These are phyloP conservation scores for Brassica napus DNA, from an alignment of 345 rosid species.

Conservation along the genomic window DNA sequence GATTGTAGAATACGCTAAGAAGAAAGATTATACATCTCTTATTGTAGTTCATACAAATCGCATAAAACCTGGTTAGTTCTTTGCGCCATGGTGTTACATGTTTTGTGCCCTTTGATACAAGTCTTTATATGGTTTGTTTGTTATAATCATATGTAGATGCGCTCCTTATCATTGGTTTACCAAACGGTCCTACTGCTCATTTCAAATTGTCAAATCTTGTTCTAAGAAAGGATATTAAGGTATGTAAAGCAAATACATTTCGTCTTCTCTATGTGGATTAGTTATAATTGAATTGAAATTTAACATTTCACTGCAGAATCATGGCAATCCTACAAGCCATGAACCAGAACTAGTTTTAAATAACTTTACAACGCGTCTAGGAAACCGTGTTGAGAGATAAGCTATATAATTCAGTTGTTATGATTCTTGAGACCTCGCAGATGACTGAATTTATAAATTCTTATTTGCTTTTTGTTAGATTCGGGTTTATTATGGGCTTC, in stretches of 20 bases:
- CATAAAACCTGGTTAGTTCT: constrained; percentile 80
- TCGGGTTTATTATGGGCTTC: too few relatives aligned
- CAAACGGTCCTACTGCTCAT: constrained; percentile 95
- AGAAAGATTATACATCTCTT: constrained; percentile 75
- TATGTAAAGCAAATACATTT: constrained; percentile 2
- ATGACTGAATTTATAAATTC: too few relatives aligned
- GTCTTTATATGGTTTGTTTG: background rate
- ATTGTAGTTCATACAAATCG: constrained; percentile 86
- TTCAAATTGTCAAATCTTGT: constrained; percentile 86
- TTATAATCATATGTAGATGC: constrained; percentile 56
- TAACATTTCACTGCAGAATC: constrained; percentile 50
- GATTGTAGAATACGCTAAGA: constrained; percentile 88
- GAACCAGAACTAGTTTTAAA: constrained; percentile 82
- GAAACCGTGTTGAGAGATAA: constrained; percentile 90
- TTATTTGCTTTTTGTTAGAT: too few relatives aligned
- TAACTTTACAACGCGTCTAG: constrained; percentile 87
- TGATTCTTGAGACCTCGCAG: too few relatives aligned
- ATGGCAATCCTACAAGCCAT: constrained; percentile 94
- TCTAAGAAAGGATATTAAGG: constrained; percentile 91
- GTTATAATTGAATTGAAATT: background rate
- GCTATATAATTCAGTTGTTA: background rate
- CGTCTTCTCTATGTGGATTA: background rate
- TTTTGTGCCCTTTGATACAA: background rate
- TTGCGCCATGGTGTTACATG: background rate
- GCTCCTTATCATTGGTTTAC: constrained; percentile 74